These are phyloP conservation scores for Prunus mume DNA, from an alignment of 306 rosid genomes.

Conservation along the genomic window DNA sequence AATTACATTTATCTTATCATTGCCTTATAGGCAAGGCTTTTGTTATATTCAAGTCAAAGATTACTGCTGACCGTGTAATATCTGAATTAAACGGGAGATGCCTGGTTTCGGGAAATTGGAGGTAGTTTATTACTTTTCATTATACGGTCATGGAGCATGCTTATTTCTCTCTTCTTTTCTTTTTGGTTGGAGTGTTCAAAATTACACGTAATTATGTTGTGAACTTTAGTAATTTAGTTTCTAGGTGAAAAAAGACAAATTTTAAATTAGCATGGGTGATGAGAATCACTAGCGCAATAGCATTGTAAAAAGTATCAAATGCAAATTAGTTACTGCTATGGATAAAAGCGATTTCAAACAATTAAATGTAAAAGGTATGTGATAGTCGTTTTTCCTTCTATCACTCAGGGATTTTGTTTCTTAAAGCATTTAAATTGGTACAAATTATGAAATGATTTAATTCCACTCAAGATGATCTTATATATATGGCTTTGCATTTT, in stretches of 20 bases:
- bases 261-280: neutral
- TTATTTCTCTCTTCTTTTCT: neutral
- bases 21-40: slow-evolving; percentile 54
- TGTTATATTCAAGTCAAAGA: slow-evolving; percentile 52
- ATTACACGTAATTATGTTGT: neutral
- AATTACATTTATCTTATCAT: slow-evolving; percentile 18
- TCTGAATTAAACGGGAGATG: slow-evolving; percentile 35
- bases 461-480: neutral
- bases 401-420: neutral
- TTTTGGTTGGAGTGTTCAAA: neutral
- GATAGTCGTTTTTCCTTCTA: neutral
- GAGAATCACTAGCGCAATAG: neutral
- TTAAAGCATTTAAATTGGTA: neutral
- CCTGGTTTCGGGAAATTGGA: slow-evolving; percentile 53
- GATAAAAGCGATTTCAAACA: neutral
- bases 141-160: neutral
- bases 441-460: neutral
- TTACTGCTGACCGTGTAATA: slow-evolving; percentile 45
- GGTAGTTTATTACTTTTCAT: slow-evolving; percentile 33
- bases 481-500: slow-evolving; percentile 10
- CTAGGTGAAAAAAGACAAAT: neutral
- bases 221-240: neutral
- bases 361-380: neutral
- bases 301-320: neutral
- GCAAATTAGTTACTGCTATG: neutral